Evolutionary conservation across 176 grass and related monocot species (phyloP).

Genomic region (Pharus latifolius): DNA sequence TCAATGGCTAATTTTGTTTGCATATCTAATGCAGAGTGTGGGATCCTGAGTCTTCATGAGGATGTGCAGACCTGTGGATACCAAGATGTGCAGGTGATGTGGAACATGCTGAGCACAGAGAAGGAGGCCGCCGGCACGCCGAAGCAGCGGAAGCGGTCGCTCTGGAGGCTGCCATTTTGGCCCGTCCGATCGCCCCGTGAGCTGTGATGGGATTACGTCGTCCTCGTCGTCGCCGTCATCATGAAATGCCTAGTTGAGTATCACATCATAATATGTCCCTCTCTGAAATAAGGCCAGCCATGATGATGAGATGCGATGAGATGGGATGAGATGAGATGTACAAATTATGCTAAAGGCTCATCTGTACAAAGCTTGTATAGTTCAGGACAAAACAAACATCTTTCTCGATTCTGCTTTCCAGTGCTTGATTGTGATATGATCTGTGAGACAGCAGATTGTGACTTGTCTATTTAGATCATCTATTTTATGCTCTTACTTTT

Average conservation of each 20-base stretch:
- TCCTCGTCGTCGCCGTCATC: no score
- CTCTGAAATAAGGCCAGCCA: background rate
- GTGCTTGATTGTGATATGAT: background rate
- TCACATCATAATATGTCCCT: background rate
- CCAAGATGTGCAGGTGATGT: conserved; percentile 96
- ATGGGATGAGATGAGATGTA: background rate
- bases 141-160: conserved; percentile 35
- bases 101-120: conserved; percentile 75
- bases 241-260: background rate
- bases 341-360: background rate
- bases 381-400: background rate
- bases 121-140: conserved; percentile 11
- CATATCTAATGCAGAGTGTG: conserved; percentile 67
- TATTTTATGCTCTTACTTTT: background rate
- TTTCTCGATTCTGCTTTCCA: background rate
- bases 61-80: conserved; percentile 97
- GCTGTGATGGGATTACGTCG: no score
- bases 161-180: conserved; percentile 58
- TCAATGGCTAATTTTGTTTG: no score
- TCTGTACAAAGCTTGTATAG: conserved; percentile 13
- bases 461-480: background rate
- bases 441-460: background rate
- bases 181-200: conserved; percentile 18
- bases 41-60: conserved; percentile 60
- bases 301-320: no score